Conservation (phyloP, 352 stramenopile genomes). For the Phytophthora cajani region DNA sequence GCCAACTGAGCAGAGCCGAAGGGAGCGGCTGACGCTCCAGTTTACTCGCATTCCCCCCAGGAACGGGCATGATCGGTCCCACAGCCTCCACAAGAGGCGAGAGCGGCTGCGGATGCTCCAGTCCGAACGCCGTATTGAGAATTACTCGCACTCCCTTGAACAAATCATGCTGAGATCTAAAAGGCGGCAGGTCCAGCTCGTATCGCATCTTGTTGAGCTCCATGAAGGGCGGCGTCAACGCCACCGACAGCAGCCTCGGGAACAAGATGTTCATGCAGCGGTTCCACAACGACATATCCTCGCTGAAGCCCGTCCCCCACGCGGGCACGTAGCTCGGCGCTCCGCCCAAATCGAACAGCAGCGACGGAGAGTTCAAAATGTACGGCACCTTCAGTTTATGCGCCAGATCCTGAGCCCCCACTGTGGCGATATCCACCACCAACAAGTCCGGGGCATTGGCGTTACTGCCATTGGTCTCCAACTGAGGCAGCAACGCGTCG, state of each 20-base stretch:
- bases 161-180: constrained; percentile 87
- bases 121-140: constrained; percentile 88
- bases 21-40: constrained; percentile 40
- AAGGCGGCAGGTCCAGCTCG: constrained; percentile 74
- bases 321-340: constrained; percentile 81
- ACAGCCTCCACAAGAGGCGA: constrained; percentile 82
- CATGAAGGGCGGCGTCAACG: constrained; percentile 90
- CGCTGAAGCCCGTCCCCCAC: constrained; percentile 85
- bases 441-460: constrained; percentile 59
- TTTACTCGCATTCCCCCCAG: constrained; percentile 42
- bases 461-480: constrained; percentile 36
- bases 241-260: constrained; percentile 81
- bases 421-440: constrained; percentile 83
- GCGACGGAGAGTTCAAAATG: constrained; percentile 86
- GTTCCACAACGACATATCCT: constrained; percentile 88
- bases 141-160: constrained; percentile 87
- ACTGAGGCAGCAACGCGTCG: constrained; percentile 64
- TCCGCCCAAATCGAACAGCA: constrained; percentile 82
- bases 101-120: constrained; percentile 83
- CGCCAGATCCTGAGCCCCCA: constrained; percentile 81
- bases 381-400: constrained; percentile 81
- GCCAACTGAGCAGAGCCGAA: constrained; percentile 49
- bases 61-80: constrained; percentile 69
- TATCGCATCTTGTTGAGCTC: constrained; percentile 88
- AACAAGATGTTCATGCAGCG: constrained; percentile 92